Evolutionary conservation across 371 early-diverging fungal species (phyloP), one percentile per base, ranked within the genome.

Genomic region (Rhizomucor miehei): DNA sequence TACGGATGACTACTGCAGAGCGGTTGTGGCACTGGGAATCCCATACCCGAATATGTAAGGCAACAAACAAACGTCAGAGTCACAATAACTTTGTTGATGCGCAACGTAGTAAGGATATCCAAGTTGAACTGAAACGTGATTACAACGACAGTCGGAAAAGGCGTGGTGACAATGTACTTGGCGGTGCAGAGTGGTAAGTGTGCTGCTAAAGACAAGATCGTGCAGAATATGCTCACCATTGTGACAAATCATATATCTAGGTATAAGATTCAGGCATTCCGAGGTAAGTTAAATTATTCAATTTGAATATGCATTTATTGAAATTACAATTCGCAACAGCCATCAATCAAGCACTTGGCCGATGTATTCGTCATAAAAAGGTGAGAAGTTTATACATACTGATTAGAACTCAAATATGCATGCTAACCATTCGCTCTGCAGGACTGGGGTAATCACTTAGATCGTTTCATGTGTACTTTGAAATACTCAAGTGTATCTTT

Each of bases 321-420:
- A 14, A 25, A 34, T n/a, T 17, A 50, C 41, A 13, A 38, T 2
- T 16, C 8, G 3, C 14, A 6, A 14, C 52, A 76, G 95, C 98
- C 4, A 88, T 93, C 39, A 98, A 97, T 62, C 98, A 98, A 69
- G 98, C 98, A 0, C 62, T 97, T 12, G 99, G 99, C 12, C 73
- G 99, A 46, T 92, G 90, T 51, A 87, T 98, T 35, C 81, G 99
- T n/a, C 99, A 98, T 61, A 79, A 82, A 52, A 81, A 86, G 46
- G 98, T 73, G 62, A 54, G 44, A 14, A 25, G 80, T 48, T 84
- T 11, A 67, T 12, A 17, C 44, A 19, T 57, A 29, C 0, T n/a
- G 10, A 40, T 23, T 3, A 14, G 11, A 38, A 38, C 38, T 10
- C 14, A 38, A 38, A 9, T n/a, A n/a, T n/a, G n/a, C n/a, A n/a